Evolutionary conservation across 306 rosid genomes (phyloP).

Genomic region (Corylus avellana): DNA sequence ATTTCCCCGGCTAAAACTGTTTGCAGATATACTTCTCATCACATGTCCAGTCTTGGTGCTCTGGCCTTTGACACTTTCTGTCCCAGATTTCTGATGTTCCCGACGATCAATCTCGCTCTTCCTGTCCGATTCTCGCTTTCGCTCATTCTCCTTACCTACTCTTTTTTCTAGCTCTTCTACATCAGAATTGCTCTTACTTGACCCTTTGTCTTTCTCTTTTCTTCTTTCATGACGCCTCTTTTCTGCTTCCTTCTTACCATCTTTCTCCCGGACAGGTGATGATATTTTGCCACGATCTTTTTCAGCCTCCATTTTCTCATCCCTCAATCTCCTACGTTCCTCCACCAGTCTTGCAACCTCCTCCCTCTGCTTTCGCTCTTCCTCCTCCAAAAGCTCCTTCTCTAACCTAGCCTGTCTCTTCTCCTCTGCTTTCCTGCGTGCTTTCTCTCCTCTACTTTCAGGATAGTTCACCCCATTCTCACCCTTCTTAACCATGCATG

Average conservation of each 20-base stretch:
- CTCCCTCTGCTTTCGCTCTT: conserved; percentile 96
- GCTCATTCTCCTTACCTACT: conserved; percentile 77
- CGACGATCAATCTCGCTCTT: conserved; percentile 65
- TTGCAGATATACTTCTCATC: conserved; percentile 46
- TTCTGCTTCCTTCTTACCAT: conserved; percentile 76
- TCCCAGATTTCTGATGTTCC: conserved; percentile 64
- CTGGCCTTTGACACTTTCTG: conserved; percentile 58
- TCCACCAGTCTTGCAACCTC: conserved; percentile 97
- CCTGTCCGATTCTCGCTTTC: conserved; percentile 69
- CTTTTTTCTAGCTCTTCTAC: conserved; percentile 86
- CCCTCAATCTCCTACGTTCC: conserved; percentile 91
- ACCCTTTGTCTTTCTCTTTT: conserved; percentile 83
- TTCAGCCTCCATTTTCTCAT: conserved; percentile 84
- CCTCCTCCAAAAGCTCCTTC: conserved; percentile 94
- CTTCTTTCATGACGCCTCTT: conserved; percentile 85
- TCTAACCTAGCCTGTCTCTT: conserved; percentile 95
- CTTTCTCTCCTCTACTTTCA: conserved; percentile 91
- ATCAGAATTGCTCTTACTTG: conserved; percentile 97
- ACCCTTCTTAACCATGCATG: conserved; percentile 68
- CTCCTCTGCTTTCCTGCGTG: conserved; percentile 99
- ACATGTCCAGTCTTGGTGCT: conserved; percentile 50
- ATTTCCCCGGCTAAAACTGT: conserved; percentile 58
- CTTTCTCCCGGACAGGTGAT: conserved; percentile 54
- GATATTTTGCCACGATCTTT: conserved; percentile 64
- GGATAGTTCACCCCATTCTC: conserved; percentile 69